Percentiles rank a stretch among this genome's conserved stretches.
Conservation (phyloP, 805 yeast genomes). For the Isabelozyma rhagii region DNA sequence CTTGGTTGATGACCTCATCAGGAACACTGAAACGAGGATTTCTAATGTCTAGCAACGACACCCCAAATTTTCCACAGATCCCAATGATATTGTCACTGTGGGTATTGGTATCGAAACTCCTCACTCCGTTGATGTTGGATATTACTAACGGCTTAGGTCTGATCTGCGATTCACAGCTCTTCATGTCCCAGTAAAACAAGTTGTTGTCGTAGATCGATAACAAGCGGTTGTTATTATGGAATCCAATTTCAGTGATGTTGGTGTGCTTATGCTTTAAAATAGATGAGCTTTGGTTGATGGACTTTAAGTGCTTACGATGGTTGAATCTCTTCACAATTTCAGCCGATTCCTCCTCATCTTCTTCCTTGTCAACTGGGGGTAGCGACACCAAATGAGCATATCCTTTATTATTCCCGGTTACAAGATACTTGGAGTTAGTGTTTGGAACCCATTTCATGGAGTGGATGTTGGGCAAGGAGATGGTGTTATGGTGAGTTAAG, state of each 20-base stretch:
- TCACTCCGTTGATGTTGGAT: constrained; percentile 48
- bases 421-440: constrained; percentile 32
- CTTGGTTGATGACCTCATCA: constrained; percentile 7
- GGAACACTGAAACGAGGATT: constrained; percentile 40
- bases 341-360: constrained; percentile 48
- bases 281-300: constrained; percentile 22
- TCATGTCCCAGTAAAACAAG: constrained; percentile 74
- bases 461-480: constrained; percentile 53
- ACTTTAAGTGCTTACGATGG: constrained; percentile 62
- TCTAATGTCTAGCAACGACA: constrained; percentile 71
- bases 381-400: constrained; percentile 67
- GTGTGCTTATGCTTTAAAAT: constrained; percentile 16
- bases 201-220: constrained; percentile 65
- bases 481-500: constrained; percentile 58
- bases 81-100: constrained; percentile 53
- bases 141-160: constrained; percentile 52
- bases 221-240: constrained; percentile 43
- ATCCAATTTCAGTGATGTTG: constrained; percentile 24
- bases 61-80: constrained; percentile 68
- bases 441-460: constrained; percentile 52
- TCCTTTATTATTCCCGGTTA: constrained; percentile 81
- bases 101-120: constrained; percentile 48
- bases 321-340: constrained; percentile 76
- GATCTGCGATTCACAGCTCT: constrained; percentile 43
- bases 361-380: constrained; percentile 32